These are phyloP conservation scores for Xylariales sp. DNA, from an alignment of 2,329 filamentous ascomycete genomes.

Conservation along the genomic window DNA sequence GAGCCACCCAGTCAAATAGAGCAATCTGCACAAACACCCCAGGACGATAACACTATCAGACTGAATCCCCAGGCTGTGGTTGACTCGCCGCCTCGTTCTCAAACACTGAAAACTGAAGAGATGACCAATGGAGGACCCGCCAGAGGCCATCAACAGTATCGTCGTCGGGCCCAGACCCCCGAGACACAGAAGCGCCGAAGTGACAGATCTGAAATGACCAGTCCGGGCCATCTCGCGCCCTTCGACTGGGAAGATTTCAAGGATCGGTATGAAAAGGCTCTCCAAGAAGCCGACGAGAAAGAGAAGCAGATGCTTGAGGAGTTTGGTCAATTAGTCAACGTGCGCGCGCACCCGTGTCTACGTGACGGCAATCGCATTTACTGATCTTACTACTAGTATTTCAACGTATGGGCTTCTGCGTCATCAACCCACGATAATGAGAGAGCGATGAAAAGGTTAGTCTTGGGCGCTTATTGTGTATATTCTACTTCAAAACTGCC, in stretches of 20 bases:
- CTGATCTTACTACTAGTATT: conserved; percentile 67
- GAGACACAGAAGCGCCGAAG: conserved; percentile 54
- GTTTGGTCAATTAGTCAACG: conserved; percentile 74
- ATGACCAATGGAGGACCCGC: conserved; percentile 30
- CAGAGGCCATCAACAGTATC: conserved; percentile 43
- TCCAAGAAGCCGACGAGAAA: conserved; percentile 70
- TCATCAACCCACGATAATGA: conserved; percentile 79
- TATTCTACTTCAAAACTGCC: not conserved
- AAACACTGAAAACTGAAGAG: conserved; percentile 37
- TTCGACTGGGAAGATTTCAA: conserved; percentile 87
- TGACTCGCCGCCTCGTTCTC: conserved; percentile 39
- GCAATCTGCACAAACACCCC: conserved; percentile 35
- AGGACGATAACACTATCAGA: conserved; percentile 45
- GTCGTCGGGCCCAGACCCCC: conserved; percentile 45
- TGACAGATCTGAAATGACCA: conserved; percentile 51
- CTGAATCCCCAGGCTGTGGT: conserved; percentile 37
- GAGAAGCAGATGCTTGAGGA: conserved; percentile 76
- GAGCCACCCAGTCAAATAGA: conserved; percentile 46
- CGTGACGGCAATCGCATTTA: not conserved
- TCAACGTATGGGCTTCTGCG: conserved; percentile 80
- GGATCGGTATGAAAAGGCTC: conserved; percentile 72
- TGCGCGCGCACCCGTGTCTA: conserved; percentile 48
- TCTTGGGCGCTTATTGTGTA: conserved; percentile 32
- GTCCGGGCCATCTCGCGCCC: conserved; percentile 62
- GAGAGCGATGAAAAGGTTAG: conserved; percentile 79